These are phyloP conservation scores for Fusarium paranaense DNA, from an alignment of 2,329 filamentous ascomycete genomes.

Conservation along the genomic window DNA sequence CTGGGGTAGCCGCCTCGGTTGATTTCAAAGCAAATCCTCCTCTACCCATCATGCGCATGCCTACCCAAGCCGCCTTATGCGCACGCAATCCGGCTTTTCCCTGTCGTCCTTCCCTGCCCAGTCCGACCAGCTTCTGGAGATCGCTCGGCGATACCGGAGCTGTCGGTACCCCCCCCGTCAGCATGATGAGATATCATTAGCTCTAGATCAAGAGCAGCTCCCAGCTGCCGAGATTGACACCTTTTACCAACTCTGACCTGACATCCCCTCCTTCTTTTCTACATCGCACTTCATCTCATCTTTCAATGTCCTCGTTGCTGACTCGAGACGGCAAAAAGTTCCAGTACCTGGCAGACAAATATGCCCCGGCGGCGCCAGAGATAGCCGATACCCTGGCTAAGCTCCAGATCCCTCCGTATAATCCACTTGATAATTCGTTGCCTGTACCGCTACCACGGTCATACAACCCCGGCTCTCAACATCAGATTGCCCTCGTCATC, in stretches of 20 bases:
- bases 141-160: conserved; percentile 44
- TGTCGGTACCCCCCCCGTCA: conserved; percentile 36
- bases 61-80: neutral
- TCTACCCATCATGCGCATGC: neutral
- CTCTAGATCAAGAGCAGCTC: conserved; percentile 85
- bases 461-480: conserved; percentile 53
- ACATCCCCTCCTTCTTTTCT: conserved; percentile 19
- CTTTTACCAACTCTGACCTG: conserved; percentile 55
- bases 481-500: conserved; percentile 72
- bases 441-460: conserved; percentile 67
- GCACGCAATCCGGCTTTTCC: conserved; percentile 22
- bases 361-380: conserved; percentile 73
- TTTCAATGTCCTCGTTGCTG: conserved; percentile 33
- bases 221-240: conserved; percentile 69
- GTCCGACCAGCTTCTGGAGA: conserved; percentile 16
- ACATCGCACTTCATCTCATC: conserved; percentile 5
- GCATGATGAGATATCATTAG: conserved; percentile 68
- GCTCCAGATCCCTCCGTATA: conserved; percentile 71
- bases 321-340: conserved; percentile 59
- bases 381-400: conserved; percentile 75
- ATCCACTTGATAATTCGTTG: conserved; percentile 60
- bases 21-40: conserved; percentile 33
- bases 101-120: conserved; percentile 5
- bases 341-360: conserved; percentile 74
- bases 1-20: conserved; percentile 1